phyloP scores from a whole-genome alignment of 768 basidiomycete genomes.

The Russula sp. region DNA sequence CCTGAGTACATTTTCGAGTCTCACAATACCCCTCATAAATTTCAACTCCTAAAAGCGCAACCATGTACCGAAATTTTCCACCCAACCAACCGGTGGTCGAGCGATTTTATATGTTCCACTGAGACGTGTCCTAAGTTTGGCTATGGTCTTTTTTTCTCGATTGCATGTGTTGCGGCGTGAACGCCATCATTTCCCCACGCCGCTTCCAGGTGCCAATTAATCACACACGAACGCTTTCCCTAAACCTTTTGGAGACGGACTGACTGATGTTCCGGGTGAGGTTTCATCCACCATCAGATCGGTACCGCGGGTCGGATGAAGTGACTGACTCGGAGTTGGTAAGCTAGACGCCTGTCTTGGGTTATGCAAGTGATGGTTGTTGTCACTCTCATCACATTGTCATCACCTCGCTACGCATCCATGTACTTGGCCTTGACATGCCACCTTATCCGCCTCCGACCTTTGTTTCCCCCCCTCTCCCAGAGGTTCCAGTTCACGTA shows the following conservation, averaged over 20 bases:
- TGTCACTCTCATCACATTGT: neutral
- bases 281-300: constrained; percentile 7
- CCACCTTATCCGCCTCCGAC: neutral
- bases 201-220: neutral
- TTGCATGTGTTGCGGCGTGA: neutral
- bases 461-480: neutral
- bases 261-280: neutral
- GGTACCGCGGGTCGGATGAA: neutral
- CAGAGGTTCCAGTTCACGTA: neutral
- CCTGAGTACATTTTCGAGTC: neutral
- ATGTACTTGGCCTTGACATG: neutral
- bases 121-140: neutral
- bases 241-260: neutral
- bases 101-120: neutral
- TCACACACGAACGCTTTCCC: neutral
- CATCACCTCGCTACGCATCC: neutral
- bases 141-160: neutral
- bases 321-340: neutral
- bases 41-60: neutral
- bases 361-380: neutral
- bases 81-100: neutral
- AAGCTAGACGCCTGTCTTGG: neutral
- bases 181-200: neutral
- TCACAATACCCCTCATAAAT: neutral
- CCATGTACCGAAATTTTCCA: neutral